A percentile compares a stretch with the other conserved stretches of the same genome.
These are phyloP conservation scores for Pichia inconspicua DNA, from an alignment of 1,139 yeast genomes.

Conservation along the genomic window DNA sequence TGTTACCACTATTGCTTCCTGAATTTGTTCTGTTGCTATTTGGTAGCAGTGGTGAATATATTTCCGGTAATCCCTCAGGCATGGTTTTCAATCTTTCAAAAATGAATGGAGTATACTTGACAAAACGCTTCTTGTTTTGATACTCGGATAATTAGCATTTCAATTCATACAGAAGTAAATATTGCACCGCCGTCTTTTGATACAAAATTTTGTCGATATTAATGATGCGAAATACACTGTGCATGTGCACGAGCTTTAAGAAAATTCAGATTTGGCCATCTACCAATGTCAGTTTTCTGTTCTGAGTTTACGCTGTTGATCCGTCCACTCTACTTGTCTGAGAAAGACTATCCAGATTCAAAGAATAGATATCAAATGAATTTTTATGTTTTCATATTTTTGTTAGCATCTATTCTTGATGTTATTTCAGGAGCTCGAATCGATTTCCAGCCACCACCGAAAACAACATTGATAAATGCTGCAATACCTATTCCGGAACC, in stretches of 20 bases:
- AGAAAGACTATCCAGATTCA: background rate
- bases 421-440: background rate
- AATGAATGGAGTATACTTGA: too few relatives aligned
- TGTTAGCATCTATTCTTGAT: background rate
- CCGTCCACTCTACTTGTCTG: too few relatives aligned
- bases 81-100: background rate
- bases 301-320: too few relatives aligned
- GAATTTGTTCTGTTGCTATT: background rate
- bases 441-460: background rate
- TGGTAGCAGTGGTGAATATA: background rate
- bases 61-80: background rate
- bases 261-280: too few relatives aligned
- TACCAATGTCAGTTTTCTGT: too few relatives aligned
- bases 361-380: background rate
- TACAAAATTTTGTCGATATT: too few relatives aligned
- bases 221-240: too few relatives aligned
- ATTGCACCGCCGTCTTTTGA: too few relatives aligned
- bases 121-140: background rate
- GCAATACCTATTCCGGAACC: background rate
- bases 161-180: too few relatives aligned
- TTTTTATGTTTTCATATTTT: background rate
- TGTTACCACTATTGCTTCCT: background rate
- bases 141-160: too few relatives aligned
- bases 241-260: too few relatives aligned
- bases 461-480: background rate